Evolutionary conservation across 1,139 yeast species (phyloP).

Genomic region (Candida smagusa): DNA sequence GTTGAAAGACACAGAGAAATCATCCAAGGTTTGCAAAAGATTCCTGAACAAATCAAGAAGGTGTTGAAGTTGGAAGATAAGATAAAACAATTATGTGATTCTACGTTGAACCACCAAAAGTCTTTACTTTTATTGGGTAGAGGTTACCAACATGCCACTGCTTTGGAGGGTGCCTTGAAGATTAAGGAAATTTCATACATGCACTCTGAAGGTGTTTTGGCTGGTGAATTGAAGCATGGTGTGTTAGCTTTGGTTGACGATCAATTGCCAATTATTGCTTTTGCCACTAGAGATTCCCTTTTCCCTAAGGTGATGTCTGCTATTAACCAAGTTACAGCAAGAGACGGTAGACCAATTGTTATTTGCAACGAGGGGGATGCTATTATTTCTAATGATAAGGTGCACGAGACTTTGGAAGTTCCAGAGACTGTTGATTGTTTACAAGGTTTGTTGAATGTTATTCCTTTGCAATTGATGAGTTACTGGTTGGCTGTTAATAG

Average conservation of each 20-base stretch:
- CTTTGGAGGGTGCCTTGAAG: conserved; percentile 96
- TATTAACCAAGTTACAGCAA: conserved; percentile 93
- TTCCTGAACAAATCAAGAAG: conserved; percentile 80
- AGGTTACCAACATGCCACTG: conserved; percentile 97
- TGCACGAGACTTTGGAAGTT: conserved; percentile 74
- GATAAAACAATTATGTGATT: conserved; percentile 74
- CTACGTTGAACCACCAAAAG: conserved; percentile 72
- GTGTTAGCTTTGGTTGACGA: conserved; percentile 96
- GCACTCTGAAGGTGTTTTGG: conserved; percentile 99
- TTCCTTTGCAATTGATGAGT: conserved; percentile 94
- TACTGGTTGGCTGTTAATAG: conserved; percentile 96
- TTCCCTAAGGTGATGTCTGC: conserved; percentile 97
- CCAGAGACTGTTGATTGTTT: conserved; percentile 96
- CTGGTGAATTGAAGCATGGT: conserved; percentile 99
- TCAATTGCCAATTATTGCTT: conserved; percentile 86
- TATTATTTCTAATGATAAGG: conserved; percentile 49
- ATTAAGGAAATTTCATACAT: conserved; percentile 97
- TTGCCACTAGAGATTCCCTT: conserved; percentile 96
- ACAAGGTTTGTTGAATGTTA: conserved; percentile 92
- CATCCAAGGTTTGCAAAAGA: conserved; percentile 77
- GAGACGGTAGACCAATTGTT: conserved; percentile 95
- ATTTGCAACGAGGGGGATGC: conserved; percentile 89
- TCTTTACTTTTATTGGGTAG: conserved; percentile 91
- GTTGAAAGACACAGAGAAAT: conserved; percentile 76
- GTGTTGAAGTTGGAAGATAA: conserved; percentile 71